A percentile compares a stretch with the other conserved stretches of the same genome.
phyloP scores from a whole-genome alignment of 371 early-diverging fungal genomes.

The Mortierella sp. region DNA sequence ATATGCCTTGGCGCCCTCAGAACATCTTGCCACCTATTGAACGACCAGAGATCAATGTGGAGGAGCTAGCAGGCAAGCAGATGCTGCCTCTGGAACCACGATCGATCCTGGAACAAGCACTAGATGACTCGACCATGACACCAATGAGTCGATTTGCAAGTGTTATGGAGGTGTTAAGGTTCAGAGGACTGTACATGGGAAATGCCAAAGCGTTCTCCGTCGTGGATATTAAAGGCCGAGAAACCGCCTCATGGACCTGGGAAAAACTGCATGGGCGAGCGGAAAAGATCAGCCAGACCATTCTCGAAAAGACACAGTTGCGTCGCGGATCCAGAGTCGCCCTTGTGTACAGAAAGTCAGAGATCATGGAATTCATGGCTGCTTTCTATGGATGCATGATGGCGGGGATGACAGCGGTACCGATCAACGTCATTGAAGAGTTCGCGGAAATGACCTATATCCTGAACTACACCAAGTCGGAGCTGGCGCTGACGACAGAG shows the following conservation, averaged over 20 bases:
- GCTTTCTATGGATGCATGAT: constrained; percentile 83
- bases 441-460: constrained; percentile 81
- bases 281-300: constrained; percentile 72
- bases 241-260: constrained; percentile 73
- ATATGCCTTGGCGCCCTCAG: constrained; percentile 53
- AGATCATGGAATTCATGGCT: constrained; percentile 81
- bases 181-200: constrained; percentile 48
- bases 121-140: constrained; percentile 53
- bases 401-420: constrained; percentile 86
- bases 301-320: constrained; percentile 64
- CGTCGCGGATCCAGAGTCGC: constrained; percentile 78
- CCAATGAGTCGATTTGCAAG: constrained; percentile 49
- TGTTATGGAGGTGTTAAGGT: constrained; percentile 48
- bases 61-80: constrained; percentile 52
- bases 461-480: constrained; percentile 70
- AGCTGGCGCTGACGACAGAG: constrained; percentile 84
- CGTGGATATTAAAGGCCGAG: constrained; percentile 83
- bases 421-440: constrained; percentile 83
- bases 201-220: constrained; percentile 67
- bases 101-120: constrained; percentile 47
- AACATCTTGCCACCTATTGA: constrained; percentile 47
- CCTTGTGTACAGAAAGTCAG: constrained; percentile 82
- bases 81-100: constrained; percentile 54
- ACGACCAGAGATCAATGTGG: constrained; percentile 50
- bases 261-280: constrained; percentile 77